Percentiles rank a stretch among this genome's conserved stretches.
Evolutionary conservation across 306 rosid species (phyloP).

Genomic region (Potentilla sterilis): DNA sequence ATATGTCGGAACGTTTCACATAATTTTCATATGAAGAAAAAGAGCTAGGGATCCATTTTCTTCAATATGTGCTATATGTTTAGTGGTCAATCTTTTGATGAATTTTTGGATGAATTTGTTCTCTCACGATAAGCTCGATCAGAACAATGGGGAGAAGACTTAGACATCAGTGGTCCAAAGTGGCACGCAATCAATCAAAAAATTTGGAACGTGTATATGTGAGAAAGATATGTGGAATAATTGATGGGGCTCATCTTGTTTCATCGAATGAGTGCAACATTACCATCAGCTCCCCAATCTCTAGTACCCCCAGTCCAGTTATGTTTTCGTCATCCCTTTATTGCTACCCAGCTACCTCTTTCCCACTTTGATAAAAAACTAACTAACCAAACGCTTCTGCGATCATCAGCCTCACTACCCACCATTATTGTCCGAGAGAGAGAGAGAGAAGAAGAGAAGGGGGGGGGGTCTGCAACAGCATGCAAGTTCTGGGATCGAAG

Average conservation of each 20-base stretch:
- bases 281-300: conserved; percentile 26
- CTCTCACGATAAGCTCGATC: neutral
- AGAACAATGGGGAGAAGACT: neutral
- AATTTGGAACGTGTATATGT: neutral
- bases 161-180: conserved; percentile 30
- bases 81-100: neutral
- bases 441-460: neutral
- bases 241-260: conserved; percentile 18
- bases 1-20: too few species aligned
- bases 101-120: neutral
- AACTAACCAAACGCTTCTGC: neutral
- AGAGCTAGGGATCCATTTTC: neutral
- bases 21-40: neutral
- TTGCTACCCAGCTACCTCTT: conserved; percentile 4
- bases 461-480: neutral
- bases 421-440: neutral
- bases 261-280: conserved; percentile 27
- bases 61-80: neutral
- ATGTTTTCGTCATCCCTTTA: neutral
- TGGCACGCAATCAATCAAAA: conserved; percentile 12
- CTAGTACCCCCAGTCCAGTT: conserved; percentile 6
- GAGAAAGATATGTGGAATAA: conserved; percentile 16
- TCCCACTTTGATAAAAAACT: neutral
- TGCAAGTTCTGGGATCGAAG: neutral
- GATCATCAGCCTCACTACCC: neutral